Conservation (phyloP, 148 eudicot genomes). For the Nepenthes mirabilis region DNA sequence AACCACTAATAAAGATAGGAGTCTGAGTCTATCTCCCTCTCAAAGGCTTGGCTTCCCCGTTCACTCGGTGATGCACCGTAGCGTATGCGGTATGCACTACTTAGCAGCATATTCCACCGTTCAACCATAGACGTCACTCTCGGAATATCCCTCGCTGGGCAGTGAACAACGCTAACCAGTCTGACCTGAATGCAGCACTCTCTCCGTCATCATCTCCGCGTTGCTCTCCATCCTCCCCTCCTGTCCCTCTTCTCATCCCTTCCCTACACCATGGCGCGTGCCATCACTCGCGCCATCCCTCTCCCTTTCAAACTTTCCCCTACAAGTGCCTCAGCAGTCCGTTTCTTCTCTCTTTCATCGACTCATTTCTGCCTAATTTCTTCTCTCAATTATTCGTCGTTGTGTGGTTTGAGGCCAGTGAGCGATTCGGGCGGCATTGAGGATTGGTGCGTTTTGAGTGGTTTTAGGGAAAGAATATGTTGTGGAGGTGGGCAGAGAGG, state of each 20-base stretch:
- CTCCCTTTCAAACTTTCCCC: constrained; percentile 9
- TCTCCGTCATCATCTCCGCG: constrained; percentile 26
- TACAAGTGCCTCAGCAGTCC: constrained; percentile 5
- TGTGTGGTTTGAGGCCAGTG: constrained; percentile 17
- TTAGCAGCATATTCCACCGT: too few species aligned
- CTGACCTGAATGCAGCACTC: constrained; percentile 22
- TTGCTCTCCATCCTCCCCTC: background rate
- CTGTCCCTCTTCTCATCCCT: background rate
- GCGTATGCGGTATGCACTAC: too few species aligned
- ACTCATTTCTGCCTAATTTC: constrained; percentile 13
- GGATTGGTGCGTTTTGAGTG: constrained; percentile 6
- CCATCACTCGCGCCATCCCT: constrained; percentile 32
- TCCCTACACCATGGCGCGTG: constrained; percentile 43
- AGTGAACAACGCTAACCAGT: background rate
- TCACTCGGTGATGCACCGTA: too few species aligned
- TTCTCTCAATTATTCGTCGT: constrained; percentile 10
- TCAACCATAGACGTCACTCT: too few species aligned
- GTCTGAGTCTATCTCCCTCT: too few species aligned
- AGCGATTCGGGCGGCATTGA: constrained; percentile 3
- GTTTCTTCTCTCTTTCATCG: constrained; percentile 5
- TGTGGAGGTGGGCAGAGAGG: constrained; percentile 41
- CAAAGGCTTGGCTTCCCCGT: too few species aligned
- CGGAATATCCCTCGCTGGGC: background rate
- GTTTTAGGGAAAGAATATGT: constrained; percentile 11
- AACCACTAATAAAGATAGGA: too few species aligned